Evolutionary conservation across 2,329 filamentous ascomycete genomes (phyloP).

Genomic region (Cytospora piceicola): DNA sequence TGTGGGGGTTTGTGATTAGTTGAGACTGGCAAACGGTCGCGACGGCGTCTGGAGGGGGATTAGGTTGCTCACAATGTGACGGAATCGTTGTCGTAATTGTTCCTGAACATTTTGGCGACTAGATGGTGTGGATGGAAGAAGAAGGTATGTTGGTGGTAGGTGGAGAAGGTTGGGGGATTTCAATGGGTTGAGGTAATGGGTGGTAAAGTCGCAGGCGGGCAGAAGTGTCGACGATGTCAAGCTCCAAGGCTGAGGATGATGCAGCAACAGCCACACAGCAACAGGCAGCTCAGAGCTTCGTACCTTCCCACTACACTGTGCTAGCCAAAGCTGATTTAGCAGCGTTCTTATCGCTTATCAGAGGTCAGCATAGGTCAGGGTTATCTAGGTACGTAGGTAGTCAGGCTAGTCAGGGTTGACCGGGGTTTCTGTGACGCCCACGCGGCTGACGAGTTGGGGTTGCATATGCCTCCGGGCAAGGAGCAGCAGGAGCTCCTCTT

Average conservation of each 20-base stretch:
- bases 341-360: conserved; percentile 29
- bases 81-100: conserved; percentile 99
- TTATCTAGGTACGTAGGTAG: neutral
- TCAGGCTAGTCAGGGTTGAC: neutral
- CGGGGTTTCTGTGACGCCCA: conserved; percentile 15
- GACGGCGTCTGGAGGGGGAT: conserved; percentile 31
- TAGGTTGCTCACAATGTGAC: conserved; percentile 84
- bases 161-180: neutral
- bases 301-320: conserved; percentile 25
- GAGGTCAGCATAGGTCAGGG: neutral
- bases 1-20: conserved; percentile 47
- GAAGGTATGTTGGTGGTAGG: neutral
- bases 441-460: conserved; percentile 22
- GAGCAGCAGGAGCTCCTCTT: conserved; percentile 17
- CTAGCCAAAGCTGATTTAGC: neutral
- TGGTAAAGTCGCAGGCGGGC: conserved; percentile 16
- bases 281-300: conserved; percentile 37
- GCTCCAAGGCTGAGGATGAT: conserved; percentile 31
- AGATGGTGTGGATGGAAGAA: conserved; percentile 5
- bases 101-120: conserved; percentile 83
- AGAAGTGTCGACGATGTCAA: conserved; percentile 17
- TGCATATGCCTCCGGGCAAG: conserved; percentile 6
- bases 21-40: conserved; percentile 33
- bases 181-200: conserved; percentile 5
- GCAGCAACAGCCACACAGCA: conserved; percentile 24